Percentiles rank a stretch among this genome's conserved stretches.
Evolutionary conservation across 176 grass and related monocot species (phyloP).

Genomic region (Poa annua): DNA sequence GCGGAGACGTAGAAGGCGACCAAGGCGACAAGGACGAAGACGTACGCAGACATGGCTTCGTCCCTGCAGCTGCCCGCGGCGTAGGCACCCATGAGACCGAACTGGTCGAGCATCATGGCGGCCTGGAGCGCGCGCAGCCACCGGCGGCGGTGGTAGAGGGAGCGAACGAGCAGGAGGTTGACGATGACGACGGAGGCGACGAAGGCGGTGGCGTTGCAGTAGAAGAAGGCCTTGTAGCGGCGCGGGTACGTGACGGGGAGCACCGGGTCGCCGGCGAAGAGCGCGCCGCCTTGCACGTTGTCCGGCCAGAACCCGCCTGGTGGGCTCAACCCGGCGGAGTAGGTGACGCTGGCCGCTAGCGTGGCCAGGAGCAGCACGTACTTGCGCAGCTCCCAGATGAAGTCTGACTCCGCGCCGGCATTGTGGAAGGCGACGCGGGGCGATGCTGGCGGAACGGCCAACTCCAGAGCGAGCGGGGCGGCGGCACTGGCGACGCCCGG

Average conservation of each 20-base stretch:
- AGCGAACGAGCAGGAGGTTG: conserved; percentile 51
- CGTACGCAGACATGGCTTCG: conserved; percentile 41
- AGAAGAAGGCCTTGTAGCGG: conserved; percentile 50
- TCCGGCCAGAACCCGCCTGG: conserved; percentile 53
- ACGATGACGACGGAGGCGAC: conserved; percentile 52
- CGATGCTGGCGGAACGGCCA: background rate
- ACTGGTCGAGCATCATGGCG: conserved; percentile 47
- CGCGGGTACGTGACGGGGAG: conserved; percentile 31
- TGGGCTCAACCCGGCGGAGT: conserved; percentile 51
- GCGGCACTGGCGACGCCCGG: background rate
- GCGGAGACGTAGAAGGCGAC: conserved; percentile 35
- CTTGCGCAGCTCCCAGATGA: conserved; percentile 61
- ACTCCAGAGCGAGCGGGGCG: background rate
- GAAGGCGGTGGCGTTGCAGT: conserved; percentile 53
- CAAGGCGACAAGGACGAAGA: conserved; percentile 27
- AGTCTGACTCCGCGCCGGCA: background rate
- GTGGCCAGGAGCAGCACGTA: conserved; percentile 55
- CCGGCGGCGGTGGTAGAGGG: conserved; percentile 14
- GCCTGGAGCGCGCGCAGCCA: conserved; percentile 58
- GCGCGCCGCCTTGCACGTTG: background rate
- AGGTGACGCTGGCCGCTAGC: conserved; percentile 46
- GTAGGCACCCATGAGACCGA: conserved; percentile 54
- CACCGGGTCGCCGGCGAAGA: conserved; percentile 40
- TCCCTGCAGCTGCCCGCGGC: conserved; percentile 52
- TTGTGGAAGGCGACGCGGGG: background rate